Base-by-base conservation (phyloP, 257 asterid genomes). In the Parsonsia alboflavescens region DNA sequence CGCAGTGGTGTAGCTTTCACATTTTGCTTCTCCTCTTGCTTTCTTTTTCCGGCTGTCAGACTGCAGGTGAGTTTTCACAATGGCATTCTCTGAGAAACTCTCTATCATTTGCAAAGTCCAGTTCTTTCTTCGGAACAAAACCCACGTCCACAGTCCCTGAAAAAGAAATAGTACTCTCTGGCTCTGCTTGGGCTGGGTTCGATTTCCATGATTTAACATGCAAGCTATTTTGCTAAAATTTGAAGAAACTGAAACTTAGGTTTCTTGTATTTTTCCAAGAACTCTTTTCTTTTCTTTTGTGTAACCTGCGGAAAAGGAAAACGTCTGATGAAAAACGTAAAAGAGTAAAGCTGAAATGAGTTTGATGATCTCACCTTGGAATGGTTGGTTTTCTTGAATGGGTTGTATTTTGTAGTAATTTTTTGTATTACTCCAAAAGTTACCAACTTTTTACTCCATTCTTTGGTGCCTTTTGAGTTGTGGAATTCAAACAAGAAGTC, bases 11-110 rank as follows among this genome's bases (percentile, higher is more conserved):
- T 53, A 68, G 45, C 69, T 33, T 2, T 3, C 11, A 54, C 21
- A 36, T 76, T 73, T 66, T 73, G 73, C 59, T 73, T 10, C 39
- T 68, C 0, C 69, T 78, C 76, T 68, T 77, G 76, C 45, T 68
- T 76, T 72, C 79, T 21, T 73, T 75, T 58, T 59, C 79, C 64
- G 49, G 74, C 74, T 50, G 68, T 67, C 42, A 59, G 21, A 72
- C 68, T 74, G 73, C 83, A 78, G 81, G 85, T 79, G 62, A 75
- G 73, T 75, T 19, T 16, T n/a, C 16, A 21, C 63, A 41, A 45
- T 39, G 62, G 22, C 54, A 15, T 26, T 52, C 17, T 28, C 19
- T n/a, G n/a, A n/a, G n/a, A n/a, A n/a, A n/a, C n/a, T 46, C 28
- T 53, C 11, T 54, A 16, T n/a, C 21, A 24, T 48, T 28, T 21